Evolutionary conservation across 352 stramenopile species (phyloP).

Genomic region (Pythium phragmiticola): DNA sequence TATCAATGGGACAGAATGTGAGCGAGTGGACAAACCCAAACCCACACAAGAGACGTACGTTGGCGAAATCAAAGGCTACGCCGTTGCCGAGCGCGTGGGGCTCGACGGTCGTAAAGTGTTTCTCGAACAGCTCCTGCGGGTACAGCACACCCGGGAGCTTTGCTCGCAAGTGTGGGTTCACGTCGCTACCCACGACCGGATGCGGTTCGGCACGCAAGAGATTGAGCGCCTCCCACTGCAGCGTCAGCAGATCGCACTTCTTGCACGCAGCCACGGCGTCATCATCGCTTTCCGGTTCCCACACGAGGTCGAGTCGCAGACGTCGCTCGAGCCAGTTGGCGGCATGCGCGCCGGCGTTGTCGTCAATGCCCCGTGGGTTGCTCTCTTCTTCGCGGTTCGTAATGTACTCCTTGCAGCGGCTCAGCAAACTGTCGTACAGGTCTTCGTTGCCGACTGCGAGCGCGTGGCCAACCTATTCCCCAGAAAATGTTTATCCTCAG

Average conservation of each 20-base stretch:
- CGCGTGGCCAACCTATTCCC: slow-evolving; percentile 33
- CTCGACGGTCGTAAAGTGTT: slow-evolving; percentile 36
- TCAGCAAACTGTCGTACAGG: slow-evolving; percentile 67
- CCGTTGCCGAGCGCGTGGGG: slow-evolving; percentile 39
- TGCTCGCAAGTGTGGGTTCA: slow-evolving; percentile 39
- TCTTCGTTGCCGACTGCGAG: slow-evolving; percentile 46
- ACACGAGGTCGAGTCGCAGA: slow-evolving; percentile 65
- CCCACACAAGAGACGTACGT: slow-evolving; percentile 24
- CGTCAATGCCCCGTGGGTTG: slow-evolving; percentile 45
- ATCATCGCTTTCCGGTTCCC: slow-evolving; percentile 58
- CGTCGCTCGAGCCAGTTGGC: slow-evolving; percentile 72
- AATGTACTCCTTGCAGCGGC: slow-evolving; percentile 71
- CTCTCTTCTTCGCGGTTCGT: slow-evolving; percentile 57
- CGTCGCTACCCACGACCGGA: slow-evolving; percentile 24
- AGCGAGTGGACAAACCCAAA: background rate
- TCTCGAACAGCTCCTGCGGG: slow-evolving; percentile 52
- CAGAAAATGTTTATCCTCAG: slow-evolving; percentile 3
- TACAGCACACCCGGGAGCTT: slow-evolving; percentile 55
- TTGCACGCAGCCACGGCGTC: slow-evolving; percentile 57
- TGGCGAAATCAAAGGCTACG: slow-evolving; percentile 48
- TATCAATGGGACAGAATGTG: slow-evolving; percentile 7
- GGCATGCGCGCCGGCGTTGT: slow-evolving; percentile 19
- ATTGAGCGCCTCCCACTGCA: slow-evolving; percentile 61
- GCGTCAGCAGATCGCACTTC: slow-evolving; percentile 52
- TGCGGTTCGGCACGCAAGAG: slow-evolving; percentile 32